A percentile compares a stretch with the other conserved stretches of the same genome.
phyloP scores from a whole-genome alignment of 768 basidiomycete species.

The Tulasnella sp. region DNA sequence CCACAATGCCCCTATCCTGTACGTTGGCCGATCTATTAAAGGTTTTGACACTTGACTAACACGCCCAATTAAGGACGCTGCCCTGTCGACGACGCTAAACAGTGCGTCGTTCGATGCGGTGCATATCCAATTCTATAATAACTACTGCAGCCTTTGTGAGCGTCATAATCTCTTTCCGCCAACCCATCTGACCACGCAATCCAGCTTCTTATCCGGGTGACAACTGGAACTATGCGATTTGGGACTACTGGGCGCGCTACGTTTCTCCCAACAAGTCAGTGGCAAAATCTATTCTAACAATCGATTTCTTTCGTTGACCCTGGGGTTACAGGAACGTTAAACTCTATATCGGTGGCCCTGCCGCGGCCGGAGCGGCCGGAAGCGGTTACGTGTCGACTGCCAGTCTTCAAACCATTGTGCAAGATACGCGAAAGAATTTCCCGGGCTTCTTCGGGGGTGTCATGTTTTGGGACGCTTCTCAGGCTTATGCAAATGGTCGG shows the following conservation, averaged over 20 bases:
- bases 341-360: constrained; percentile 64
- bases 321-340: constrained; percentile 46
- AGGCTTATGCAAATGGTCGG: constrained; percentile 23
- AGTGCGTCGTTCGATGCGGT: constrained; percentile 64
- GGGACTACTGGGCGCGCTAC: constrained; percentile 64
- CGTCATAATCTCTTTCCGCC: neutral
- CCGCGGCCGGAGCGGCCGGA: constrained; percentile 53
- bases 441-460: constrained; percentile 30
- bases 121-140: constrained; percentile 62
- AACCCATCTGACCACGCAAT: neutral
- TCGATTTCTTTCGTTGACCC: neutral
- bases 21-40: neutral
- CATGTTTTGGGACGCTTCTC: constrained; percentile 32
- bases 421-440: constrained; percentile 26
- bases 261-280: constrained; percentile 48
- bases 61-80: constrained; percentile 44
- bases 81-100: constrained; percentile 58
- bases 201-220: neutral
- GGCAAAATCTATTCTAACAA: neutral
- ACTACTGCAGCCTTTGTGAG: constrained; percentile 58
- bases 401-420: constrained; percentile 14
- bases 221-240: constrained; percentile 35
- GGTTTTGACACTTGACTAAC: neutral
- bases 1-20: constrained; percentile 61
- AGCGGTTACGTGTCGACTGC: constrained; percentile 45